Evolutionary conservation across 1,284 basidiomycete genomes (phyloP).

Genomic region (Sphaerobolus stellatus): DNA sequence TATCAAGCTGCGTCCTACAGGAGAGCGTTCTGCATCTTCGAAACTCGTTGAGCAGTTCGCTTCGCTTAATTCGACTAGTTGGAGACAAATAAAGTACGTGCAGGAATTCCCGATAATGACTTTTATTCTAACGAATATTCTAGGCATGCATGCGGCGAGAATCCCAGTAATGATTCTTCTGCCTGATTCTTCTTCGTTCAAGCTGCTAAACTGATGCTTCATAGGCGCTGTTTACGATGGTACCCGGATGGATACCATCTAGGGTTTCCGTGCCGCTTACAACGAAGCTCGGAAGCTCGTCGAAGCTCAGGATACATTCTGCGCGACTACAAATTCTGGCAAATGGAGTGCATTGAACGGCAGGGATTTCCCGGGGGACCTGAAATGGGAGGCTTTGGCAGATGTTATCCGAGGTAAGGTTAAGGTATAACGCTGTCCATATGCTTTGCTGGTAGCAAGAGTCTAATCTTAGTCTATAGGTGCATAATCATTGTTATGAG

Average conservation of each 20-base stretch:
- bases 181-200: too few relatives aligned
- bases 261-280: constrained; percentile 55
- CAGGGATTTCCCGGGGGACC: constrained; percentile 45
- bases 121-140: neutral
- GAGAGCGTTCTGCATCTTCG: constrained; percentile 54
- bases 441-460: constrained; percentile 36
- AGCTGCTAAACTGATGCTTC: too few relatives aligned
- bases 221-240: neutral
- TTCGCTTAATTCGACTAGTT: constrained; percentile 37
- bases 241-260: constrained; percentile 41
- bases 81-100: constrained; percentile 58
- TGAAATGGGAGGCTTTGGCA: constrained; percentile 54
- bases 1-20: constrained; percentile 62
- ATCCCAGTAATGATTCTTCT: too few relatives aligned
- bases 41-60: constrained; percentile 65
- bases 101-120: neutral
- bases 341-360: constrained; percentile 54
- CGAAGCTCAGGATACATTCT: constrained; percentile 72
- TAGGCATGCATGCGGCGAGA: constrained; percentile 18
- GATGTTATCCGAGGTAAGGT: constrained; percentile 51
- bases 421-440: constrained; percentile 40
- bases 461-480: constrained; percentile 42
- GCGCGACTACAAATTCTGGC: constrained; percentile 53
- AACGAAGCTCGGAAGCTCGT: constrained; percentile 74
- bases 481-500: constrained; percentile 48